phyloP scores from a whole-genome alignment of 257 asterid genomes.

The Solanum okadae region DNA sequence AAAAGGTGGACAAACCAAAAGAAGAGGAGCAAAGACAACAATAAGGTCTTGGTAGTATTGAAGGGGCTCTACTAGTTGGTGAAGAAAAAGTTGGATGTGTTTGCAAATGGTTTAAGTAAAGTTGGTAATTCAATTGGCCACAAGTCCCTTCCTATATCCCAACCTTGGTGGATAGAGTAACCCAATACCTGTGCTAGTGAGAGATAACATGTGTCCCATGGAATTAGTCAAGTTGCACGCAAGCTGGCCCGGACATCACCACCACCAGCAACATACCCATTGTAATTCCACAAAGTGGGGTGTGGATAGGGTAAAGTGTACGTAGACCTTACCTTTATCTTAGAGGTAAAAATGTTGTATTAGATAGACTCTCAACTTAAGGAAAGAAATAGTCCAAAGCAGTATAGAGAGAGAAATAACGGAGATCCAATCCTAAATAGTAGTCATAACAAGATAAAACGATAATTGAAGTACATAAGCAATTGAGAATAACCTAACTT shows the following conservation, averaged over 20 bases:
- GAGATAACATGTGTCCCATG: background rate
- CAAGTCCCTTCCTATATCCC: background rate
- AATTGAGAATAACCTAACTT: background rate
- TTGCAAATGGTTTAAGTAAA: background rate
- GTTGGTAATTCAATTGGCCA: background rate
- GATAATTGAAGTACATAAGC: background rate
- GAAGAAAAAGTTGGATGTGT: background rate
- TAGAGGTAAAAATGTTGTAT: background rate
- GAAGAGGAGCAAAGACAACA: background rate
- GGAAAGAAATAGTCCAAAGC: background rate
- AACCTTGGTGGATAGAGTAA: background rate
- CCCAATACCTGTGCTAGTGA: background rate
- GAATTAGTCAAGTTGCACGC: background rate
- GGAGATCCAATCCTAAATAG: background rate
- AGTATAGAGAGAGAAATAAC: background rate
- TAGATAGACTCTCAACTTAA: background rate
- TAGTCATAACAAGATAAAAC: background rate
- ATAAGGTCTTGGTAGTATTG: background rate
- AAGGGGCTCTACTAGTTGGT: background rate
- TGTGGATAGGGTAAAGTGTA: background rate
- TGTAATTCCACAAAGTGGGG: background rate
- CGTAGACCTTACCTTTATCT: background rate
- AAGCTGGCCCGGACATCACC: background rate
- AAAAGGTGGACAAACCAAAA: background rate
- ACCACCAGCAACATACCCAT: background rate